Evolutionary conservation across 2,329 filamentous ascomycete species (phyloP).

Genomic region (Calonectria pauciramosa): DNA sequence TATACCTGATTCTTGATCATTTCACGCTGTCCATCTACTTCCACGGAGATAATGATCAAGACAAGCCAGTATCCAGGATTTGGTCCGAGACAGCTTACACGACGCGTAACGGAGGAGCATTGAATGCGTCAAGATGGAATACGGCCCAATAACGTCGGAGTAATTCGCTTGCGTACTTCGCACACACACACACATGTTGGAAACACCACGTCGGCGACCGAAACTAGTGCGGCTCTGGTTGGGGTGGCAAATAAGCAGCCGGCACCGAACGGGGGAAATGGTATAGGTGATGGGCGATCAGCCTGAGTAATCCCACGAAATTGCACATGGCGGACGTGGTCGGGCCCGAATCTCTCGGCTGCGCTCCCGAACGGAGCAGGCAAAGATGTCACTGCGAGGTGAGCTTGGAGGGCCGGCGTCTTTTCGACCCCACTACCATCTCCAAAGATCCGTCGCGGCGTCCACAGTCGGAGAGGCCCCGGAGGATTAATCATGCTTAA

Average conservation of each 20-base stretch:
- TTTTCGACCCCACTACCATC: background rate
- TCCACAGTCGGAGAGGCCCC: background rate
- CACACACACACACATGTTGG: too few species aligned
- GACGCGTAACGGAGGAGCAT: background rate
- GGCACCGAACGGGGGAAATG: background rate
- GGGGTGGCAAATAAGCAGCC: background rate
- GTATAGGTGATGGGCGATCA: background rate
- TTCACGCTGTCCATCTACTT: background rate
- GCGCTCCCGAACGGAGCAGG: background rate
- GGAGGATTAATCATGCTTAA: slow-evolving; percentile 4
- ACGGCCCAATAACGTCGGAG: background rate
- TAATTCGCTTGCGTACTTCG: background rate
- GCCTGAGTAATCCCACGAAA: background rate
- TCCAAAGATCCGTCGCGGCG: background rate
- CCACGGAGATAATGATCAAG: background rate
- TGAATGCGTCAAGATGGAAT: background rate
- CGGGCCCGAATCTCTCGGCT: background rate
- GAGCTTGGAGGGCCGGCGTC: background rate
- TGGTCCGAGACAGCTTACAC: background rate
- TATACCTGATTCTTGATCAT: background rate
- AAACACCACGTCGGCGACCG: background rate
- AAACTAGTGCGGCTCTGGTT: background rate
- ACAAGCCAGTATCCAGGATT: background rate
- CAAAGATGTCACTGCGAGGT: background rate
- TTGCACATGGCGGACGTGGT: background rate